Evolutionary conservation across 306 rosid species (phyloP), one percentile per base, ranked within the genome.

Genomic region (Gastrolobium bilobum): DNA sequence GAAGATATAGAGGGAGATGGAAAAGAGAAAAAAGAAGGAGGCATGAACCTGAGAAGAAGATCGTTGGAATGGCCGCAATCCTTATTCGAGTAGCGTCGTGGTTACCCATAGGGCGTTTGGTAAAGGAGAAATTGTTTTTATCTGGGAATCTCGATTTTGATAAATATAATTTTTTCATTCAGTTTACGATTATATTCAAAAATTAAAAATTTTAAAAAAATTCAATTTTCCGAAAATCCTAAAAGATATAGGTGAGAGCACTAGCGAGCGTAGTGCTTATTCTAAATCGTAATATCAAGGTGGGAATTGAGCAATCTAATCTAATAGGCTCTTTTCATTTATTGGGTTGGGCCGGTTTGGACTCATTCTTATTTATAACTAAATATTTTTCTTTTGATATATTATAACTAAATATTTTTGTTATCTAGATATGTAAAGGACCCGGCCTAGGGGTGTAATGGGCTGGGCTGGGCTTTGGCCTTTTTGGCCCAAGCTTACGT

Each of bases 161-260:
- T n/a, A n/a, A n/a, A n/a, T n/a, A n/a, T n/a, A n/a, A n/a, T n/a
- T n/a, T n/a, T n/a, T n/a, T n/a, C n/a, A n/a, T n/a, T n/a, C n/a
- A n/a, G 62, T n/a, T n/a, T n/a, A n/a, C n/a, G n/a, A n/a, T n/a
- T n/a, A n/a, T n/a, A n/a, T n/a, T n/a, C n/a, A n/a, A n/a, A n/a
- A n/a, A n/a, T n/a, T n/a, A n/a, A n/a, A n/a, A n/a, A n/a, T n/a
- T n/a, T n/a, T n/a, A n/a, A n/a, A n/a, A n/a, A n/a, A n/a, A n/a
- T n/a, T n/a, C n/a, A n/a, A n/a, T n/a, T n/a, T n/a, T n/a, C 42
- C 35, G 77, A 62, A 34, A 3, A 65, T 74, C 84, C 84, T 80
- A 80, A 79, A 20, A 52, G 51, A 63, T 52, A n/a, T n/a, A n/a
- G 67, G 66, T 2, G 20, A 10, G 68, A 14, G 54, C 50, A 10